Evolutionary conservation across 768 basidiomycete species (phyloP), one percentile per base, ranked within the genome.

Genomic region (Kondoa subrosea): DNA sequence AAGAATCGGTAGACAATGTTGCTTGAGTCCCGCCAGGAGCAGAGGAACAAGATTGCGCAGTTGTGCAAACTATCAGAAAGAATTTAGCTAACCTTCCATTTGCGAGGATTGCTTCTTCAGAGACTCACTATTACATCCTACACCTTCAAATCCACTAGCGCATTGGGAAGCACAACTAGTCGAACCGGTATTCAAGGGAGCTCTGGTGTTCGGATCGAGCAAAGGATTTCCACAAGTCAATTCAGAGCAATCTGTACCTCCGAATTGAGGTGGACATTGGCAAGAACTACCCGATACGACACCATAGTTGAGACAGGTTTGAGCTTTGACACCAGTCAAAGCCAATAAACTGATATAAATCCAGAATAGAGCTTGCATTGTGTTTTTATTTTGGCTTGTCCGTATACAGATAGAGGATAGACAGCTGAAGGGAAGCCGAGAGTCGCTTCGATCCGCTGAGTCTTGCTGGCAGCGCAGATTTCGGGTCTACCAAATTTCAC

Each of bases 221-320:
- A 87, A 89, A 57, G 93, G 83, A 64, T 83, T 86, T 1, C 89
- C 89, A 14, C 91, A 95, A 1, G 81, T 83, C 0, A 87, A 83
- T 67, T 82, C 80, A 0, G 83, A 80, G 74, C 89, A 91, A 26
- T 81, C 82, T 30, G 82, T 66, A 4, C 87, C 88, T 14, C 87
- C 87, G 74, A 88, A 89, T 15, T 90, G 90, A 27, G 83, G 81
- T 2, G 89, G 90, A 76, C 91, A 95, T 27, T 81, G 76, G 75
- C 91, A 92, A 27, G 75, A 73, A 12, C 82, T 83, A n/a, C 70
- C 68, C 34, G 59, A 69, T 69, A 68, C 3, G 27, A 83, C 73
- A 32, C 86, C 88, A 73, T 84, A 87, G 74, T 91, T 89, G 67
- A 83, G 81, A 78, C 89, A 91, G 66, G 79, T 73, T 57, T 76